These are phyloP conservation scores for Coniferiporia weirii DNA, from an alignment of 1,284 basidiomycete species.

Conservation along the genomic window DNA sequence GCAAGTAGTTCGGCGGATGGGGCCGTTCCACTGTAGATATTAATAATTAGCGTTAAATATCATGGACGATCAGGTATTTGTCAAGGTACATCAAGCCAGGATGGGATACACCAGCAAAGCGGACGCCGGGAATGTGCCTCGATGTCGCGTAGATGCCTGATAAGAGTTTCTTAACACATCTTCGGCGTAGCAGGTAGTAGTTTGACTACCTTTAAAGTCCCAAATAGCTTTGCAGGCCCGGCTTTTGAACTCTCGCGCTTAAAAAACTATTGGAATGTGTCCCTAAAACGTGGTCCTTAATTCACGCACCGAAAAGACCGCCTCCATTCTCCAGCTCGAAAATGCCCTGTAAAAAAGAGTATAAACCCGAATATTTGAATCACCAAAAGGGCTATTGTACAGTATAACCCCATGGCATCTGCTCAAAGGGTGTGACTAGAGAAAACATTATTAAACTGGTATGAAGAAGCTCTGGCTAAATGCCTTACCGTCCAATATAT, in stretches of 20 bases:
- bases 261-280: neutral
- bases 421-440: conserved; percentile 62
- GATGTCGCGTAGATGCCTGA: conserved; percentile 62
- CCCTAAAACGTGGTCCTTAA: neutral
- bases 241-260: conserved; percentile 64
- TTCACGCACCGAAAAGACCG: conserved; percentile 58
- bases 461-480: neutral
- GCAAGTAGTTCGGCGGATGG: conserved; percentile 68
- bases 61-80: neutral
- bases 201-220: conserved; percentile 58
- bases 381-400: conserved; percentile 30
- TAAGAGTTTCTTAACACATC: conserved; percentile 9
- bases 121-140: conserved; percentile 73
- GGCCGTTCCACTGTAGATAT: conserved; percentile 48
- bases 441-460: neutral
- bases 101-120: conserved; percentile 74
- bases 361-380: conserved; percentile 12
- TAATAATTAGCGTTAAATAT: neutral
- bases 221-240: conserved; percentile 75
- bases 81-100: conserved; percentile 52
- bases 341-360: conserved; percentile 43
- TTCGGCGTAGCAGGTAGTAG: conserved; percentile 2
- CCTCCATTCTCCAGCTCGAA: conserved; percentile 73
- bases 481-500: conserved; percentile 62
- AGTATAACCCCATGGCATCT: conserved; percentile 81